phyloP scores from a whole-genome alignment of 2,329 filamentous ascomycete species.

The Microsporum audouinii region DNA sequence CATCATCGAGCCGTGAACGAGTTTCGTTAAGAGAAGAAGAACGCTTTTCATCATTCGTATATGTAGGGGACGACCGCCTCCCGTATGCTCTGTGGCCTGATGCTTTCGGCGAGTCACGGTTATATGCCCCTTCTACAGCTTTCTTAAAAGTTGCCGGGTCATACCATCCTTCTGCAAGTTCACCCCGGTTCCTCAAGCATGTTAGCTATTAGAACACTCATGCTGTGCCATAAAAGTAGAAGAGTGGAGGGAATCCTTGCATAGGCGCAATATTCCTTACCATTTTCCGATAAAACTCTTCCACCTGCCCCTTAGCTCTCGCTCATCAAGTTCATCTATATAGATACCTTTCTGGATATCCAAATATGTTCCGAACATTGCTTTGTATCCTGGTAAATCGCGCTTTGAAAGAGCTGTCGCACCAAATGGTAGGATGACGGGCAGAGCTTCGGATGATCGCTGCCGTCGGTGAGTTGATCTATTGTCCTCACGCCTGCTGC shows the following conservation, averaged over 20 bases:
- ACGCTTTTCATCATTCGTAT: background rate
- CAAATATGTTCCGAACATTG: constrained; percentile 72
- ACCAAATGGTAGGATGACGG: constrained; percentile 49
- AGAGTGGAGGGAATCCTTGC: background rate
- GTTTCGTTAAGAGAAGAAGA: background rate
- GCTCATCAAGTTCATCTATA: constrained; percentile 56
- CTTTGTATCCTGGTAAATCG: constrained; percentile 54
- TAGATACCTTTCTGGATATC: constrained; percentile 73
- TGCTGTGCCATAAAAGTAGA: background rate
- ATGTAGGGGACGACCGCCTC: background rate
- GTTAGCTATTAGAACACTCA: constrained; percentile 32
- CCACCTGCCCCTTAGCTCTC: constrained; percentile 75
- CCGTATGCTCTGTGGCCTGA: background rate
- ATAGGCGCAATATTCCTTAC: constrained; percentile 37
- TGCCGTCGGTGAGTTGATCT: constrained; percentile 6
- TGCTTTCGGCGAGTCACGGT: background rate
- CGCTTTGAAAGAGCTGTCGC: constrained; percentile 56
- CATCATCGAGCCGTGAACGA: background rate
- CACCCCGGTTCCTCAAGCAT: constrained; percentile 61
- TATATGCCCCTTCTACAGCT: constrained; percentile 28
- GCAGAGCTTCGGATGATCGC: constrained; percentile 13
- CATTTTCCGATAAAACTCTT: constrained; percentile 87
- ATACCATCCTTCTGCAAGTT: constrained; percentile 87
- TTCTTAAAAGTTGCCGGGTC: constrained; percentile 59
- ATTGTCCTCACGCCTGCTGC: constrained; percentile 7